Conservation (phyloP, 345 rosid species). For the Schrenkiella parvula region DNA sequence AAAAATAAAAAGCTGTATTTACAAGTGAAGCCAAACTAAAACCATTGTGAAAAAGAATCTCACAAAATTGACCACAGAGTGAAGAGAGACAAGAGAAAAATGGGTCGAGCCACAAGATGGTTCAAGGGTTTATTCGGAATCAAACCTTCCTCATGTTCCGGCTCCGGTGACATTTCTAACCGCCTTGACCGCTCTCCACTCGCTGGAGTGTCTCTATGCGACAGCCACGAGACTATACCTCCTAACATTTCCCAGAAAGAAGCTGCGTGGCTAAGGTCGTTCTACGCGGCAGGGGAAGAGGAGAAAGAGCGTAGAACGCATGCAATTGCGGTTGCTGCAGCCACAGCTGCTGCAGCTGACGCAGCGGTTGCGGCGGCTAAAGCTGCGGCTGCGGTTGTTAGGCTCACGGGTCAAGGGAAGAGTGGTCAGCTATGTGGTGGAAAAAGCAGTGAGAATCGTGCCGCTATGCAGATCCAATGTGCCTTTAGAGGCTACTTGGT, state of each 20-base stretch:
- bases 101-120: slow-evolving; percentile 82
- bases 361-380: slow-evolving; percentile 61
- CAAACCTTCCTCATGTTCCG: slow-evolving; percentile 41
- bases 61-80: slow-evolving; percentile 3
- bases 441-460: slow-evolving; percentile 35
- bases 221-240: slow-evolving; percentile 40
- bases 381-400: slow-evolving; percentile 58
- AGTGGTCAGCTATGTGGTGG: slow-evolving; percentile 40
- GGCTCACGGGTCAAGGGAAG: slow-evolving; percentile 48
- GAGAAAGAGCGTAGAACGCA: slow-evolving; percentile 60
- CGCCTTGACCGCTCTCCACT: slow-evolving; percentile 16
- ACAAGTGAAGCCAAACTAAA: slow-evolving; percentile 2
- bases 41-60: slow-evolving; percentile 13
- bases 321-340: slow-evolving; percentile 62
- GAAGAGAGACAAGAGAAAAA: slow-evolving; percentile 17
- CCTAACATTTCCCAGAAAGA: slow-evolving; percentile 45
- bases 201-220: slow-evolving; percentile 22
- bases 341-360: slow-evolving; percentile 74
- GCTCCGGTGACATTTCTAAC: slow-evolving; percentile 20
- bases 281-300: slow-evolving; percentile 36
- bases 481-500: slow-evolving; percentile 73
- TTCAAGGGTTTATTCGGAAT: slow-evolving; percentile 67
- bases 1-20: neutral
- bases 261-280: slow-evolving; percentile 57
- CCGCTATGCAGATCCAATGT: slow-evolving; percentile 65